Evolutionary conservation across 2,329 filamentous ascomycete species (phyloP).

Genomic region (Lachnellula cervina): DNA sequence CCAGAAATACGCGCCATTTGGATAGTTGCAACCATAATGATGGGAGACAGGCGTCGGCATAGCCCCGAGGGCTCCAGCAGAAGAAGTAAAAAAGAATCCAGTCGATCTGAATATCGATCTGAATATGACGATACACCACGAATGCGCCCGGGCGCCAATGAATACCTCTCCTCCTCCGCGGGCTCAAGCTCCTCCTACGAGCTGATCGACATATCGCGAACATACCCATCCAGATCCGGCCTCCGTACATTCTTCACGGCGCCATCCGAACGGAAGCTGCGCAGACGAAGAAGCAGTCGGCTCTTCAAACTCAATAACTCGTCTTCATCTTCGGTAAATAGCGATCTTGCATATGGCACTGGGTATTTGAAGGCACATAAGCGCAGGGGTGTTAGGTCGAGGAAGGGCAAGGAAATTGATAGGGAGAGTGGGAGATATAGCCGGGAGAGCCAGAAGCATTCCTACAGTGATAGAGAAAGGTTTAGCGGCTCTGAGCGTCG

Average conservation of each 20-base stretch:
- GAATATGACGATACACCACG: conserved; percentile 18
- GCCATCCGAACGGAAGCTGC: conserved; percentile 47
- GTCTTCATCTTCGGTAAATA: conserved; percentile 63
- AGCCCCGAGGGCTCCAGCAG: conserved; percentile 20
- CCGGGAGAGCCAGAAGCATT: conserved; percentile 6
- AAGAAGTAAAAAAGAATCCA: conserved; percentile 11
- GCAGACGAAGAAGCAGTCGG: conserved; percentile 43
- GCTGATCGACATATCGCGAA: conserved; percentile 59
- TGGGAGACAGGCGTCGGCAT: conserved; percentile 25
- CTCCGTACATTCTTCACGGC: conserved; percentile 60
- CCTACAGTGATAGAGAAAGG: conserved; percentile 6
- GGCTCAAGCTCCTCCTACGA: conserved; percentile 41
- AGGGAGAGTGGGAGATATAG: conserved; percentile 23
- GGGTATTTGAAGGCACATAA: conserved; percentile 41
- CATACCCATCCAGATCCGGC: conserved; percentile 44
- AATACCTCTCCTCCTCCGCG: conserved; percentile 21
- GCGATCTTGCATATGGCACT: conserved; percentile 62
- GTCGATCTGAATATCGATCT: conserved; percentile 10
- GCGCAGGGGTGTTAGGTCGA: conserved; percentile 21
- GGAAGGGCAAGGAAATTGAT: conserved; percentile 26
- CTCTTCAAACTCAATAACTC: conserved; percentile 57
- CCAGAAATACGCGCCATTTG: conserved; percentile 3
- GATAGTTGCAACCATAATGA: conserved; percentile 19
- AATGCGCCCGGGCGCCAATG: conserved; percentile 15
- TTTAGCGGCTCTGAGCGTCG: conserved; percentile 6